Evolutionary conservation across 2,329 filamentous ascomycete species (phyloP), one percentile per base, ranked within the genome.

Genomic region (Elsinoe arachidis): DNA sequence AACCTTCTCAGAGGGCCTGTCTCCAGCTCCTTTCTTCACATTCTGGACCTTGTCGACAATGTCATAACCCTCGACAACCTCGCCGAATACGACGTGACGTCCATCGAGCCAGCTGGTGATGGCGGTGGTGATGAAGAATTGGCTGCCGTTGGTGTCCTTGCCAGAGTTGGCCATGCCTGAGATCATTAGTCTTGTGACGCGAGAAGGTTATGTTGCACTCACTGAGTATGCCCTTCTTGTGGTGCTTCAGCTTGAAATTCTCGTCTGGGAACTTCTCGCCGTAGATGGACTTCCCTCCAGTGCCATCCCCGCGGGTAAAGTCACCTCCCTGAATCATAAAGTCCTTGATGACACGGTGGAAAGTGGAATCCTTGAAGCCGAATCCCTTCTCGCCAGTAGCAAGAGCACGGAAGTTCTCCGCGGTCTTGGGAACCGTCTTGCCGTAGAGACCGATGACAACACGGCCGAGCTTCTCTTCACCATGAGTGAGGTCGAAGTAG

Each of bases 161-260:
- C 88, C 88, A 60, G 87, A 82, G 76, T 91, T 91, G 74, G 87
- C 88, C 88, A 90, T 93, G 74, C 86, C 81, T 78, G 67, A 15
- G 35, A n/a, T 30, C 26, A 9, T 30, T 30, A 30, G 26, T 30
- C 26, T 30, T 30, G 26, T 30, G 9, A 30, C 7, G 9, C 7
- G 5, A 30, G 26, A 30, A 9, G 2, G 26, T 5, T 30, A 9
- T 9, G 26, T 7, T 30, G 26, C 26, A 65, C 79, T 65, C 78
- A 79, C 78, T 90, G 63, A 93, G 78, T 54, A 89, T 77, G 68
- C 88, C 88, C 74, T 84, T 86, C 82, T 90, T 90, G 78, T 80
- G 82, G 84, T 95, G 89, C 73, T 90, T 91, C 70, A 92, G 81
- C 85, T 93, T 92, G 82, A 95, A 93, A 86, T 92, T 93, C 84